Base-by-base conservation (phyloP, 345 rosid genomes). In the Camelina laxa region DNA sequence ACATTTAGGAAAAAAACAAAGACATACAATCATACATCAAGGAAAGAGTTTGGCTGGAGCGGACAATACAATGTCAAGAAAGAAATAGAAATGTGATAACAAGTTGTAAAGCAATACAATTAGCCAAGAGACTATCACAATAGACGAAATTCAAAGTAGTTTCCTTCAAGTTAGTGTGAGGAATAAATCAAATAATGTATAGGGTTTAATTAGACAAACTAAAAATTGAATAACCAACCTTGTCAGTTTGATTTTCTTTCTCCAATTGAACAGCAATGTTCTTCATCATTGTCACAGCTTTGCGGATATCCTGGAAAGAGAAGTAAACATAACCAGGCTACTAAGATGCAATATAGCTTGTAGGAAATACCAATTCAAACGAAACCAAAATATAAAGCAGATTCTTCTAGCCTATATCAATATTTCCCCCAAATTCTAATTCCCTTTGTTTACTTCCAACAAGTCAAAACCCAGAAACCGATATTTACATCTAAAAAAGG, bases 201-300 rank as follows among this genome's bases (percentile, higher is more conserved):
- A 62, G 30, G 41, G 24, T 20, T 20, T 38, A 24, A 21, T n/a
- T 21, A 10, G 24, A 33, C 6, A 70, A 47, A 41, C 9, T 16
- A 49, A 48, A 27, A 22, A 4, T 1, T 9, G 16, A 57, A 44
- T 21, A 65, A 82, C 22, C 48, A 66, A 91, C 98, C 97, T 81
- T 84, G 31, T 80, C 84, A 72, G 88, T 72, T 75, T 87, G 82
- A 72, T 87, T 82, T 41, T 85, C 87, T 80, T 58, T 87, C 84
- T 92, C 99, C 49, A 92, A 66, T 72, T 87, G 86, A 81, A 92
- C 88, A 9, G 92, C 97, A 9, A 89, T 80, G 36, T 86, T 86
- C 87, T 86, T 92, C 82, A 90, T 82, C 80, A 79, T 72, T 67
- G 42, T 72, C 74, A 90, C 76, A 48, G 91, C 79, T 80, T 85